Evolutionary conservation across 1,284 basidiomycete species (phyloP).

Genomic region (Agaricales sp.): DNA sequence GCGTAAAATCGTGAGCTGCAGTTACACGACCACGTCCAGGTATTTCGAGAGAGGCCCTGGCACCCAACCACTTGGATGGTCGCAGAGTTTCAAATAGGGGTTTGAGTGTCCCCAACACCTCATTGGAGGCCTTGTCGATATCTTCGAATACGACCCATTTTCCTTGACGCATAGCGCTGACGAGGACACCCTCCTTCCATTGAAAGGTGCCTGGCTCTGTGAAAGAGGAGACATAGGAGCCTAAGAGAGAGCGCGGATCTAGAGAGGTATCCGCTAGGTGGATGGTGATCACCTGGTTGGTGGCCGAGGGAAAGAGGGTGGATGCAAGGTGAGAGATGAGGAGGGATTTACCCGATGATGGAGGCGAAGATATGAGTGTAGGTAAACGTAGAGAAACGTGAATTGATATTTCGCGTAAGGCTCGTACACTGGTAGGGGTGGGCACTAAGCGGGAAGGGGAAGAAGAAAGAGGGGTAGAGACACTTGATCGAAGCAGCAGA

Average conservation of each 20-base stretch:
- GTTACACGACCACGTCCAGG: constrained; percentile 61
- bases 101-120: constrained; percentile 78
- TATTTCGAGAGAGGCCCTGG: constrained; percentile 57
- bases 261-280: constrained; percentile 92
- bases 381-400: constrained; percentile 66
- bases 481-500: constrained; percentile 38
- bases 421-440: constrained; percentile 51
- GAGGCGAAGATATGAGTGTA: constrained; percentile 76
- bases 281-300: constrained; percentile 67
- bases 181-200: constrained; percentile 93
- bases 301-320: constrained; percentile 44
- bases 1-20: constrained; percentile 64
- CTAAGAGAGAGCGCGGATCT: constrained; percentile 89
- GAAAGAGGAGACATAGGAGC: constrained; percentile 88
- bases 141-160: constrained; percentile 94
- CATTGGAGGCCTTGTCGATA: constrained; percentile 81
- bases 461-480: constrained; percentile 10
- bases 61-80: constrained; percentile 68
- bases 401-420: constrained; percentile 58
- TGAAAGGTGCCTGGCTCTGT: constrained; percentile 86
- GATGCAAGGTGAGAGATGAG: constrained; percentile 72
- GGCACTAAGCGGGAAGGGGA: constrained; percentile 41
- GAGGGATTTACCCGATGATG: constrained; percentile 87
- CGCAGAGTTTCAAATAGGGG: constrained; percentile 78
- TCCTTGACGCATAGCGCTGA: constrained; percentile 85